Conservation (phyloP, 2,329 filamentous ascomycete genomes). For the Diaporthe eres region DNA sequence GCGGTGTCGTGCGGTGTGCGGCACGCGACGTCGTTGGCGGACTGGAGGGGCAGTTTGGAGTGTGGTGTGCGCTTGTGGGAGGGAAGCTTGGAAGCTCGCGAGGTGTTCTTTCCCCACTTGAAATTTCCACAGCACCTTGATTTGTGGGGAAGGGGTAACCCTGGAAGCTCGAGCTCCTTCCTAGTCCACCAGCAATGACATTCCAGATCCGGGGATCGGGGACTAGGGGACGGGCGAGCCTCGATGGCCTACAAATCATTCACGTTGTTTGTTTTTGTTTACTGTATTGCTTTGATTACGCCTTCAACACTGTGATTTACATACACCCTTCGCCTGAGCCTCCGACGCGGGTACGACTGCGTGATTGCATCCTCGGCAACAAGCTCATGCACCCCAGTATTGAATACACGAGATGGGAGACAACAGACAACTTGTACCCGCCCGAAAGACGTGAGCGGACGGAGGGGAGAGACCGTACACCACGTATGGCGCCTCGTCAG, state of each 20-base stretch:
- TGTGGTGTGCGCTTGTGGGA: neutral
- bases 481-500: neutral
- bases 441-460: neutral
- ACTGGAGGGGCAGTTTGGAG: constrained; percentile 9
- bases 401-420: neutral
- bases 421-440: neutral
- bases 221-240: neutral
- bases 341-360: neutral
- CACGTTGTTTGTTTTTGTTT: neutral
- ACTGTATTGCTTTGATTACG: neutral
- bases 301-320: neutral
- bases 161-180: constrained; percentile 1
- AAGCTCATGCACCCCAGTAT: neutral
- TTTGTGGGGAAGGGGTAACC: constrained; percentile 29
- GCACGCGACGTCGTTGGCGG: constrained; percentile 16
- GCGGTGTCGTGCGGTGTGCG: neutral
- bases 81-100: constrained; percentile 27
- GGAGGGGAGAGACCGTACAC: neutral
- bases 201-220: neutral
- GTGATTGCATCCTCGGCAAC: neutral
- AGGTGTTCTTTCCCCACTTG: constrained; percentile 31
- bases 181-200: neutral
- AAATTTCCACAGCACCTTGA: constrained; percentile 28
- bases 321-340: neutral
- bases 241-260: neutral